phyloP scores from a whole-genome alignment of 768 basidiomycete species.

The Leccinum longicurvipes region DNA sequence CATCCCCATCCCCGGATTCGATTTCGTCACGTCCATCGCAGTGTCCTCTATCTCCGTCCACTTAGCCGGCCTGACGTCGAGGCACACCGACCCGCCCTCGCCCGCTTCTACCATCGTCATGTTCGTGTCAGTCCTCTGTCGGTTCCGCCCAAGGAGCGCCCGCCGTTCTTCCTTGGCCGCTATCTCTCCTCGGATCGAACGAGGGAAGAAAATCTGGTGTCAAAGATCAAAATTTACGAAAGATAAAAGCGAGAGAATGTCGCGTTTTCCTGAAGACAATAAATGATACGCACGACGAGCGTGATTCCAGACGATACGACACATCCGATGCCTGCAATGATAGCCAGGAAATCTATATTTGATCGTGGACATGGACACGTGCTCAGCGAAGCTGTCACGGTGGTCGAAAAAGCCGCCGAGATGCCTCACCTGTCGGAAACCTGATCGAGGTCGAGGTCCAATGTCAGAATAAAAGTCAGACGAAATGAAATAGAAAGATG shows the following conservation, averaged over 20 bases:
- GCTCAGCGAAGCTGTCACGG: neutral
- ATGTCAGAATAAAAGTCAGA: neutral
- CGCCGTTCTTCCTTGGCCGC: conserved; percentile 46
- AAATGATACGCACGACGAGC: conserved; percentile 49
- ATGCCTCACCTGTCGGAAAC: conserved; percentile 23
- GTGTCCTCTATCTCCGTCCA: neutral
- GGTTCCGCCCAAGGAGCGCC: neutral
- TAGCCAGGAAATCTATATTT: conserved; percentile 52
- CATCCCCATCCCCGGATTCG: neutral
- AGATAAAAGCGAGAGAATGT: too few species aligned
- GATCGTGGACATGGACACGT: neutral
- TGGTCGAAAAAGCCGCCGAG: neutral
- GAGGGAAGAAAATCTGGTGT: conserved; percentile 77
- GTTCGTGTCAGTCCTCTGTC: neutral
- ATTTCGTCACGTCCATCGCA: neutral
- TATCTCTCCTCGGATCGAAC: conserved; percentile 67
- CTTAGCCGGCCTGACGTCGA: neutral
- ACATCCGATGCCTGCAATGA: conserved; percentile 57
- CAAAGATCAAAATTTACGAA: neutral
- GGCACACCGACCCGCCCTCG: neutral
- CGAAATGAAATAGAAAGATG: neutral
- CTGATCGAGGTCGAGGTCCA: conserved; percentile 11
- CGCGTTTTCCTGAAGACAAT: neutral
- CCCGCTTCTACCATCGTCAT: neutral
- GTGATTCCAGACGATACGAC: conserved; percentile 71